Base-by-base conservation (phyloP, 176 grass and related monocot genomes). In the Calamus simplicifolius region DNA sequence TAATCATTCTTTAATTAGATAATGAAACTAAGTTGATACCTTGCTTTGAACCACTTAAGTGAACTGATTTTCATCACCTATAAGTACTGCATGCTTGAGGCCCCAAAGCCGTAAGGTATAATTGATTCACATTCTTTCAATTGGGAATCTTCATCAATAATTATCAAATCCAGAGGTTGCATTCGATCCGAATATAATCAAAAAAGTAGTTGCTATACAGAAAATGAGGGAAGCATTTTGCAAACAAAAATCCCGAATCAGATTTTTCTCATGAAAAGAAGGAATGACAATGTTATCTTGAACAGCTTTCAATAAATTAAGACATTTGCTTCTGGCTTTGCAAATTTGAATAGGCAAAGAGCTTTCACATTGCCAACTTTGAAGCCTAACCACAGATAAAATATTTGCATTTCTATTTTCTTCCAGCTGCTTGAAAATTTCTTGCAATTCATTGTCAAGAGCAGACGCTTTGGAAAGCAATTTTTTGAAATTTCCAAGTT, bases 101-200 rank as follows among this genome's bases (percentile, higher is more conserved):
- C 58, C 54, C 73, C 66, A 13, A 49, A 95, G 57, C 25, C 67
- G 74, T 25, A 95, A 58, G 6, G 90, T 13, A 95, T 95, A 15
- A 79, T 12, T 19, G 84, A 81, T 69, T 95, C 90, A 49, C 85
- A 89, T 54, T 89, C 90, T 38, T 63, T 89, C 14, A 86, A 64
- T 58, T 95, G 85, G 8, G 90, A 82, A 61, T 82, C 90, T 62
- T 95, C 90, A 15, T 95, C 85, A 67, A 95, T 79, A 62, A 95
- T 79, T 66, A 95, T 71, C 18, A 89, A 63, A 61, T 84, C 72
- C 8, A 95, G 77, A 2, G 79, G 79, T 56, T 56, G 54, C 38
- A 54, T 80, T 17, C 58, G 23, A 13, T 74, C 61, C 25, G 81
- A 52, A 79, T 89, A 82, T 50, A 95, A 75, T 49, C 50, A 49